These are phyloP conservation scores for Tolypocladium cylindrosporum DNA, from an alignment of 2,329 filamentous ascomycete species.

Conservation along the genomic window DNA sequence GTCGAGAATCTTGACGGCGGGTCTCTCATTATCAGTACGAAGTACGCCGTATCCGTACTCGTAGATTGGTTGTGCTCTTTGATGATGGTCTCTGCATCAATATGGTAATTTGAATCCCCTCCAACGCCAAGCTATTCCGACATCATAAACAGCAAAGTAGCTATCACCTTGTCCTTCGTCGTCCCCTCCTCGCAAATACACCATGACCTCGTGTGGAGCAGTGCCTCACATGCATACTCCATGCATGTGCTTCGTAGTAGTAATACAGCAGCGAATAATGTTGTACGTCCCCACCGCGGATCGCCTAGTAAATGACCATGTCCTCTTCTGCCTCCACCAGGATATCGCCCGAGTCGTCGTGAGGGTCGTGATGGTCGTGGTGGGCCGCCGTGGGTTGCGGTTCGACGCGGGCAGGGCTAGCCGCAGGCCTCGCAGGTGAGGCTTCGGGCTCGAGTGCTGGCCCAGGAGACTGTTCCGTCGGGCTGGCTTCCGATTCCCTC, in stretches of 20 bases:
- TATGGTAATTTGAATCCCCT: neutral
- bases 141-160: neutral
- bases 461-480: slow-evolving; percentile 18
- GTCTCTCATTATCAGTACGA: neutral
- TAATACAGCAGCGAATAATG: neutral
- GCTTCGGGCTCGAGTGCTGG: slow-evolving; percentile 5
- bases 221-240: neutral
- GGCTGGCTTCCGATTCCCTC: slow-evolving; percentile 13
- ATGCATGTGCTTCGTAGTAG: neutral
- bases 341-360: slow-evolving; percentile 67
- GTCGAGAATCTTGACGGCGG: neutral
- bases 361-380: slow-evolving; percentile 17
- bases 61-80: neutral
- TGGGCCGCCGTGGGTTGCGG: neutral
- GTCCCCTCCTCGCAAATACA: neutral
- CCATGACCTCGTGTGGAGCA: neutral
- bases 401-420: neutral
- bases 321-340: slow-evolving; percentile 82
- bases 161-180: neutral
- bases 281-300: neutral
- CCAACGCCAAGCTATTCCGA: neutral
- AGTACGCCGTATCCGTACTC: neutral
- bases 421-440: neutral
- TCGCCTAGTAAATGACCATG: slow-evolving; percentile 71
- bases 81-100: neutral